Conservation (phyloP, 768 basidiomycete genomes). For the Pisolithus microcarpus region DNA sequence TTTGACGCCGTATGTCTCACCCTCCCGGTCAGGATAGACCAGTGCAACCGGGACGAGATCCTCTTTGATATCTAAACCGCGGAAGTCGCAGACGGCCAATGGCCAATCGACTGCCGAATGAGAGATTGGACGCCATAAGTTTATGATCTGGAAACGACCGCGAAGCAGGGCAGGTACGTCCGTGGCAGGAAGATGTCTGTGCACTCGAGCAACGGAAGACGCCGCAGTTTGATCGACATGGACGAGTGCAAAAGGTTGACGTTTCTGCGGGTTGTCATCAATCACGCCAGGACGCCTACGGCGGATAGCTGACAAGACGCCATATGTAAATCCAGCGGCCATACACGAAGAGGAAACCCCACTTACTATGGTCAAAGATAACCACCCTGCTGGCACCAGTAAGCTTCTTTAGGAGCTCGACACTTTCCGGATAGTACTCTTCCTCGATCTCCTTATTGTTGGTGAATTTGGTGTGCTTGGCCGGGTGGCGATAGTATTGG, state of each 20-base stretch:
- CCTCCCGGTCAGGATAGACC: conserved; percentile 43
- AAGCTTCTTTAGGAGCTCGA: conserved; percentile 48
- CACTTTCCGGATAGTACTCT: conserved; percentile 58
- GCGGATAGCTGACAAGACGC: conserved; percentile 34
- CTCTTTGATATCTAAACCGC: conserved; percentile 33
- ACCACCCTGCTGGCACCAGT: conserved; percentile 56
- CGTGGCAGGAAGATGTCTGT: conserved; percentile 40
- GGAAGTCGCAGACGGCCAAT: conserved; percentile 44
- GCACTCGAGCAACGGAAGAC: conserved; percentile 34
- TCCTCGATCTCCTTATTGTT: conserved; percentile 44
- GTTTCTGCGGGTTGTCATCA: conserved; percentile 23
- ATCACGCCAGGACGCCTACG: conserved; percentile 33
- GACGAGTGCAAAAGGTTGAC: conserved; percentile 30
- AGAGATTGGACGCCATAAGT: conserved; percentile 52
- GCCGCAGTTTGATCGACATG: conserved; percentile 42
- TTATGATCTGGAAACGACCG: conserved; percentile 50
- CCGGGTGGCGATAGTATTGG: conserved; percentile 32
- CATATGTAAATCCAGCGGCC: background rate
- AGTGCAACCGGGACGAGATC: conserved; percentile 42
- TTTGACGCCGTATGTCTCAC: conserved; percentile 44
- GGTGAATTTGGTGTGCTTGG: conserved; percentile 41
- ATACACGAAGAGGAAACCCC: background rate
- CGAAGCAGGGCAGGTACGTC: conserved; percentile 39
- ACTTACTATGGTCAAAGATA: conserved; percentile 61
- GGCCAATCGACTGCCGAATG: conserved; percentile 45